Conservation (phyloP, 2,329 filamentous ascomycete genomes). For the Fusarium concolor region DNA sequence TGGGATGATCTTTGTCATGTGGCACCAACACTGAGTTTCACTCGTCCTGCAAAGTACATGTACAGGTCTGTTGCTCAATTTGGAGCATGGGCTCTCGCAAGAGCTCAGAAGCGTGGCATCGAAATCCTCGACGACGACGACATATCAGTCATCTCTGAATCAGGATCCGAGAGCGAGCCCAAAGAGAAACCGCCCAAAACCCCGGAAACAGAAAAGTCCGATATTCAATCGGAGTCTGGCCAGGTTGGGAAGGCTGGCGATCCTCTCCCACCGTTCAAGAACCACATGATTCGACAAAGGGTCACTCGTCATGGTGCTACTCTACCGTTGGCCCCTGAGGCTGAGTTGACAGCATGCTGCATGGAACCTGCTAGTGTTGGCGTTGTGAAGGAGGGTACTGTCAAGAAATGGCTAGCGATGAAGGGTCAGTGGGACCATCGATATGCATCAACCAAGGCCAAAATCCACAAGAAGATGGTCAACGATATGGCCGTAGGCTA, state of each 20-base stretch:
- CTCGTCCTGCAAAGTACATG: conserved; percentile 95
- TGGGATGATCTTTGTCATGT: conserved; percentile 98
- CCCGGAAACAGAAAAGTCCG: conserved; percentile 24
- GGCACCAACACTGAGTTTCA: conserved; percentile 92
- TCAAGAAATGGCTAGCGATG: conserved; percentile 84
- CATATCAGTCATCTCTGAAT: conserved; percentile 78
- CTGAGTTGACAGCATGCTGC: conserved; percentile 73
- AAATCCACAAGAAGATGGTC: conserved; percentile 78
- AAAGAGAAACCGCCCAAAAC: conserved; percentile 40
- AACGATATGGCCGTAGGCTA: conserved; percentile 80
- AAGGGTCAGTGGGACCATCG: conserved; percentile 78
- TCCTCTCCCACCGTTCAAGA: conserved; percentile 79
- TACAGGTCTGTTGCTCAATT: conserved; percentile 93
- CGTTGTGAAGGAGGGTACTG: conserved; percentile 81
- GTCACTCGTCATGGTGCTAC: conserved; percentile 83
- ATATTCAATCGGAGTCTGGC: conserved; percentile 39
- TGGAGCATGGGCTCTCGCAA: conserved; percentile 87
- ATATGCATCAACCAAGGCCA: conserved; percentile 75
- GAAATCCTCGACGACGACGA: conserved; percentile 84
- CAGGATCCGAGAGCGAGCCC: conserved; percentile 54
- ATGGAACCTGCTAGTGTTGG: conserved; percentile 76
- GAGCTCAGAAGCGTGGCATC: conserved; percentile 82
- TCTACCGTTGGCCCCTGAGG: conserved; percentile 72
- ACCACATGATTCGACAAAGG: conserved; percentile 92
- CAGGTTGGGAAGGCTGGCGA: conserved; percentile 89